Evolutionary conservation across 352 stramenopile species (phyloP), one percentile per base, ranked within the genome.

Genomic region (Phytophthora colocasiae): DNA sequence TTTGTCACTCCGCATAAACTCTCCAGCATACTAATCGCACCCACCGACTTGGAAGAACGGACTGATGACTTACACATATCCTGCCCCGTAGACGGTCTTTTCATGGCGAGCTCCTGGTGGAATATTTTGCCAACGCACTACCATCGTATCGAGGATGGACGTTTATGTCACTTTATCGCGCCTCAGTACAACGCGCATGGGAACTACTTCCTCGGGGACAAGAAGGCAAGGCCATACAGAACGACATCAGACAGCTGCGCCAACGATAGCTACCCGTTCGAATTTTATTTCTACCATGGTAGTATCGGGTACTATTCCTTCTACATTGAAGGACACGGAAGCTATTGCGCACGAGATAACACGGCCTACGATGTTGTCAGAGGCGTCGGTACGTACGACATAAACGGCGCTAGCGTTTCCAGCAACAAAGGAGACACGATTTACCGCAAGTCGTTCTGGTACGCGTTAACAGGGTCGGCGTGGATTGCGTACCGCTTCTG

Each of bases 351-450:
- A 14, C 8, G 19, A 31, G 58, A 68, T 17, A 39, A 43, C 1
- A 60, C 40, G 14, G 51, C 45, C 7, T 63, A 63, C n/a, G 64
- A 56, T 11, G n/a, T 60, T 22, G 64, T 63, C 19, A 53, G n/a
- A 44, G 39, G 43, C 9, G 44, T 72, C 0, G 57, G 64, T 1
- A 68, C 58, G 6, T 8, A 36, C 1, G 64, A 67, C 29, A 22
- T 22, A 22, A 22, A 22, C 22, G 22, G 22, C 22, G 22, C 22
- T 22, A 22, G 22, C 22, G 22, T 22, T 22, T 22, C 22, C 22
- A 22, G 22, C 22, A 22, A 22, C 22, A 22, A 22, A 22, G 22
- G 22, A 22, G 22, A 22, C 22, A 22, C 22, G 22, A 22, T 22
- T 22, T 22, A 22, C 22, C 22, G 22, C 22, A 22, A 22, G 22